Evolutionary conservation across 768 basidiomycete genomes (phyloP).

Genomic region (Exidia glandulosa): DNA sequence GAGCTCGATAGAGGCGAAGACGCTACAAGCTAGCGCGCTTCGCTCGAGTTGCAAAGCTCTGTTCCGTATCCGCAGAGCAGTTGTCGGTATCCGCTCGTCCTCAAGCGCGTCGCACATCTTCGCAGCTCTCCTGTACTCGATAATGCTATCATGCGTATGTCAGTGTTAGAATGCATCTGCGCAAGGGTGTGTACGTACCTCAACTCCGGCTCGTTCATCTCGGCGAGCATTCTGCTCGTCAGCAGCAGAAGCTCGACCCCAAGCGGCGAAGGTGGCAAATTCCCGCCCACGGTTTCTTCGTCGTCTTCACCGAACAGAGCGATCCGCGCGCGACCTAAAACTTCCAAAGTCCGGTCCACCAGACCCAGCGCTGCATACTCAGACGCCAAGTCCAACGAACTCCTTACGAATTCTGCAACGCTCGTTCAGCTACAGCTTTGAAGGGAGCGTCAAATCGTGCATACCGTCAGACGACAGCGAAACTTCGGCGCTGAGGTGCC

Average conservation of each 20-base stretch:
- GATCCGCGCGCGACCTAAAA: conserved; percentile 51
- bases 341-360: conserved; percentile 45
- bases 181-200: conserved; percentile 15
- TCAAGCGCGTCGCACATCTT: conserved; percentile 31
- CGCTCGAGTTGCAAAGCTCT: conserved; percentile 53
- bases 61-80: conserved; percentile 44
- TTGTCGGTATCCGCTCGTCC: conserved; percentile 38
- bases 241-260: conserved; percentile 56
- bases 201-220: not conserved
- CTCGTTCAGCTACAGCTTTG: too few species aligned
- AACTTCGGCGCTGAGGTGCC: conserved; percentile 46
- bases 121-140: conserved; percentile 50
- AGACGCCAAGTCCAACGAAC: conserved; percentile 62
- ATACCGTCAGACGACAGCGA: conserved; percentile 35
- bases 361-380: conserved; percentile 78
- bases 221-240: conserved; percentile 41
- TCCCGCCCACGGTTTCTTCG: conserved; percentile 40
- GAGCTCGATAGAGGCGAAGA: conserved; percentile 58
- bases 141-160: not conserved
- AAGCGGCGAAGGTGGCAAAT: conserved; percentile 46
- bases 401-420: conserved; percentile 52
- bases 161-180: not conserved
- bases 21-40: conserved; percentile 59
- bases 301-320: conserved; percentile 35
- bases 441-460: conserved; percentile 7